Evolutionary conservation across 805 yeast genomes (phyloP).

Genomic region (Lachancea quebecensis): DNA sequence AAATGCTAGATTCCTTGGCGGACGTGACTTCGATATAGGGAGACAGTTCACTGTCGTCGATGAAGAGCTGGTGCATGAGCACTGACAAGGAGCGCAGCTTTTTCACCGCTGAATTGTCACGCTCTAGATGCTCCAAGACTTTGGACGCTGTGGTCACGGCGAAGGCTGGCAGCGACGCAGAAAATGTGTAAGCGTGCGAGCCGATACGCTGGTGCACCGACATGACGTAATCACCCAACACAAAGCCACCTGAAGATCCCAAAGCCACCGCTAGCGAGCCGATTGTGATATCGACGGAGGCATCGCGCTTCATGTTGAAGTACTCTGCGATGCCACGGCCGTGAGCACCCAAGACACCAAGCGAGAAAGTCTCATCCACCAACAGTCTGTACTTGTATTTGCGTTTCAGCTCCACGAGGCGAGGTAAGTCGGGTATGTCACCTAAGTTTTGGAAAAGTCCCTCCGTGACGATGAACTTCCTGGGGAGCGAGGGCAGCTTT

Average conservation of each 20-base stretch:
- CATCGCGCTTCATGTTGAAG: constrained; percentile 53
- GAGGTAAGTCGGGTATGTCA: constrained; percentile 64
- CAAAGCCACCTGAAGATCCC: constrained; percentile 89
- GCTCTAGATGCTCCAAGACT: constrained; percentile 44
- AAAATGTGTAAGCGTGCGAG: constrained; percentile 83
- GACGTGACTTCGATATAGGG: constrained; percentile 49
- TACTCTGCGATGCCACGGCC: constrained; percentile 86
- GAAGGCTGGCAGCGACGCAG: constrained; percentile 92
- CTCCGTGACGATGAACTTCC: constrained; percentile 89
- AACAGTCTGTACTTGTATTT: constrained; percentile 80
- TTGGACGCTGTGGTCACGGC: constrained; percentile 61
- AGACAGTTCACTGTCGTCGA: constrained; percentile 32
- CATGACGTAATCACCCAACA: constrained; percentile 79
- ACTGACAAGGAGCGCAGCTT: constrained; percentile 37
- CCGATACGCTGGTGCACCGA: constrained; percentile 88
- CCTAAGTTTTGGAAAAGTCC: constrained; percentile 80
- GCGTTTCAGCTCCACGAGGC: constrained; percentile 65
- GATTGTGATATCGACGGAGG: constrained; percentile 72
- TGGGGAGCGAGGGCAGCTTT: constrained; percentile 56
- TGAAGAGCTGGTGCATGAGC: constrained; percentile 36
- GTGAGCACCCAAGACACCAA: constrained; percentile 77
- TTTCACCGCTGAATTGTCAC: constrained; percentile 30
- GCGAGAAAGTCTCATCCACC: constrained; percentile 78
- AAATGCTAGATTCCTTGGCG: constrained; percentile 52
- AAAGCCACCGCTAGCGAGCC: constrained; percentile 80